Percentiles rank a stretch among this genome's conserved stretches.
phyloP scores from a whole-genome alignment of 1,284 basidiomycete genomes.

The Trametes sp. region DNA sequence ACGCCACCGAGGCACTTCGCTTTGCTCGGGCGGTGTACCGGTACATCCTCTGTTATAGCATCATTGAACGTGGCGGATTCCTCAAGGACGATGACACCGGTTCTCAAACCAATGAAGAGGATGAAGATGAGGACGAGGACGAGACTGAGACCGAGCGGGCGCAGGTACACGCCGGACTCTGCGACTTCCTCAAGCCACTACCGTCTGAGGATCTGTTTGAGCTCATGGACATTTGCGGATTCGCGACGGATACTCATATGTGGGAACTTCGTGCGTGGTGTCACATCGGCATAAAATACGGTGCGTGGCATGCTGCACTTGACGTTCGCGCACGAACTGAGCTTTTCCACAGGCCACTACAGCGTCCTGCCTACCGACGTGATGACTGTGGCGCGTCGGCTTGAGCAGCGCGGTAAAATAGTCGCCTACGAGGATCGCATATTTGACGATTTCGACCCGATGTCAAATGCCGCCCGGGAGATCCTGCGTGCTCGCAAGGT shows the following conservation, averaged over 20 bases:
- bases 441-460: not conserved
- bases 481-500: constrained; percentile 14
- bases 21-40: constrained; percentile 46
- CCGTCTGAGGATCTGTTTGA: constrained; percentile 23
- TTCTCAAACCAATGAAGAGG: constrained; percentile 14
- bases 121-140: constrained; percentile 27
- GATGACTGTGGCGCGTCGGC: not conserved
- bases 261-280: constrained; percentile 16
- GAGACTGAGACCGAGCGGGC: constrained; percentile 13
- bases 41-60: constrained; percentile 36
- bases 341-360: not conserved
- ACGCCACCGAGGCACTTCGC: constrained; percentile 37
- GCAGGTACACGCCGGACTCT: not conserved
- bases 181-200: not conserved
- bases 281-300: not conserved
- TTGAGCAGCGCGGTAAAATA: not conserved
- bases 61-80: constrained; percentile 2
- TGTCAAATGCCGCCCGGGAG: not conserved
- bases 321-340: not conserved
- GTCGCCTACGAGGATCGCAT: not conserved
- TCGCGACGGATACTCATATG: constrained; percentile 15
- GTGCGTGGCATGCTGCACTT: not conserved
- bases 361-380: not conserved
- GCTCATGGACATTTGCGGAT: constrained; percentile 17
- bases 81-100: not conserved